Percentiles rank a stretch among this genome's conserved stretches.
phyloP scores from a whole-genome alignment of 805 yeast genomes.

The Danielozyma ontarioensis region DNA sequence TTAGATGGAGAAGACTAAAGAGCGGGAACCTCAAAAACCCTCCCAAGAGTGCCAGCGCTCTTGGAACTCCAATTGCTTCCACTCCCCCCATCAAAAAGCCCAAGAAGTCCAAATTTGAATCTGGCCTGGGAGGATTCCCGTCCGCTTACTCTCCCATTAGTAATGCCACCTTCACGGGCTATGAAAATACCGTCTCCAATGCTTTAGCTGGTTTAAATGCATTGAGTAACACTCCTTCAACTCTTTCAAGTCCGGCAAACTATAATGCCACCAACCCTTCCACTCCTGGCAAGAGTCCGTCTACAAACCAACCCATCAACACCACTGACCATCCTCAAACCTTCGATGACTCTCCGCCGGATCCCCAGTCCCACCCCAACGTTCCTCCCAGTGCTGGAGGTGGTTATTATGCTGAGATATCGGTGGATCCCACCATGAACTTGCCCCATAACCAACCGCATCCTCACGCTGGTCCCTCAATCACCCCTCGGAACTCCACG shows the following conservation, averaged over 20 bases:
- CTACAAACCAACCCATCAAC: slow-evolving; percentile 7
- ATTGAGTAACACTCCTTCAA: slow-evolving; percentile 28
- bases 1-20: slow-evolving; percentile 43
- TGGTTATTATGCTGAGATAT: slow-evolving; percentile 40
- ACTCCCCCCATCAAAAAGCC: slow-evolving; percentile 6
- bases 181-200: slow-evolving; percentile 34
- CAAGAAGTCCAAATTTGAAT: slow-evolving; percentile 5
- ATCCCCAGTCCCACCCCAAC: slow-evolving; percentile 25
- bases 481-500: slow-evolving; percentile 28
- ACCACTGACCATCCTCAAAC: slow-evolving; percentile 22
- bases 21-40: slow-evolving; percentile 40
- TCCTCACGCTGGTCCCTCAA: slow-evolving; percentile 20
- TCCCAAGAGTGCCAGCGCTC: slow-evolving; percentile 33
- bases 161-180: slow-evolving; percentile 34
- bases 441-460: slow-evolving; percentile 38
- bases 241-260: slow-evolving; percentile 19
- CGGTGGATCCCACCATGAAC: slow-evolving; percentile 42
- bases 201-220: slow-evolving; percentile 44
- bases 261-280: background rate
- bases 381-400: slow-evolving; percentile 28
- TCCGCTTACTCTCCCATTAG: slow-evolving; percentile 31
- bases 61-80: slow-evolving; percentile 7
- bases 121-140: slow-evolving; percentile 13
- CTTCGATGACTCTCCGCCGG: slow-evolving; percentile 23
- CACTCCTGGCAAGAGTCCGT: slow-evolving; percentile 9